These are phyloP conservation scores for Neoboletus magnificus DNA, from an alignment of 768 basidiomycete genomes.

Conservation along the genomic window DNA sequence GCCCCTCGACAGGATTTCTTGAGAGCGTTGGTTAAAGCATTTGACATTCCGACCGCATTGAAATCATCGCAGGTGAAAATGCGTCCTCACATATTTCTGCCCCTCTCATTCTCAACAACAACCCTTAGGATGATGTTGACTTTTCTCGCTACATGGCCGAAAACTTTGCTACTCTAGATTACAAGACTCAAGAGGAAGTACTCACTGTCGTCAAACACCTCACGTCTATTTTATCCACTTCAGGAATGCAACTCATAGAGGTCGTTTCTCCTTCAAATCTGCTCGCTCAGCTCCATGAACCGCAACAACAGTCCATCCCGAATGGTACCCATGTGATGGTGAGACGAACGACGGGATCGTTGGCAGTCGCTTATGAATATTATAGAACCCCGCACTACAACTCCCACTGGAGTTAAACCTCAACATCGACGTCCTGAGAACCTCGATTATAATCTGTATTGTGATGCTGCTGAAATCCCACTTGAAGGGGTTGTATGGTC, in stretches of 20 bases:
- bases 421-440: conserved; percentile 44
- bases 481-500: conserved; percentile 75
- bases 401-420: conserved; percentile 7
- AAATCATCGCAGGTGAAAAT: conserved; percentile 54
- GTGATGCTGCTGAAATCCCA: conserved; percentile 85
- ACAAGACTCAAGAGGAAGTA: conserved; percentile 93
- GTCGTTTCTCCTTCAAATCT: conserved; percentile 68
- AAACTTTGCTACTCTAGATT: conserved; percentile 89
- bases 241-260: conserved; percentile 81
- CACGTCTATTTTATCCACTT: conserved; percentile 70
- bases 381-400: conserved; percentile 1
- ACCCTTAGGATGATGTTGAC: conserved; percentile 68
- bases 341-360: background rate
- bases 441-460: conserved; percentile 76
- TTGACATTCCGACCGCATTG: conserved; percentile 64
- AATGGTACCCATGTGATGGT: conserved; percentile 4
- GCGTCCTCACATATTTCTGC: too few species aligned
- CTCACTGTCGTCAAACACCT: conserved; percentile 79
- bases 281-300: conserved; percentile 54
- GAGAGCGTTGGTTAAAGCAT: conserved; percentile 74
- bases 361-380: background rate
- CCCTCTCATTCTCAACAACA: background rate
- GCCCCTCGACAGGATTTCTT: conserved; percentile 81
- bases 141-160: conserved; percentile 93
- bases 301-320: conserved; percentile 5